Evolutionary conservation across 805 yeast species (phyloP), one percentile per base, ranked within the genome.

Genomic region (Candida xyloterini): DNA sequence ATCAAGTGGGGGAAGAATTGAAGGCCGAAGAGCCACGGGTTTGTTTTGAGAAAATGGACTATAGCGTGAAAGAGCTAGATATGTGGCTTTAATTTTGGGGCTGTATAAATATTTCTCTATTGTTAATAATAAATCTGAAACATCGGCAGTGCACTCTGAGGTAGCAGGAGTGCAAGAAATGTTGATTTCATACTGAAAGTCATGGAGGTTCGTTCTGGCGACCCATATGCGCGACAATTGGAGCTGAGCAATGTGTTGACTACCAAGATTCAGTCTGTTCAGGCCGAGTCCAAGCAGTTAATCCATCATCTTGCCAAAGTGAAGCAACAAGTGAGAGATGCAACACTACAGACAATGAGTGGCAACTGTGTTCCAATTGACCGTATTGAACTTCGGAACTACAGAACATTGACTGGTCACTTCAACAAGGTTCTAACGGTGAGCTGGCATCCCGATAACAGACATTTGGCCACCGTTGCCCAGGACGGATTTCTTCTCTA

Each of bases 401-500:
- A 57, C 40, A 52, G 49, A n/a, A 57, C 73, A 1, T 59, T 78
- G 28, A 65, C 58, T 38, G 88, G 88, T 1, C 96, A 90, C 57
- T 76, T 75, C 48, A 83, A 79, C 55, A 88, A 89, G 55, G 74
- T 89, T 15, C 72, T 81, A 7, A 77, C 79, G 42, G 66, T 84
- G 42, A 68, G 77, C 37, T 85, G 96, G 95, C 73, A 79, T 38
- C 57, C 67, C 1, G 83, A 84, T 55, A 81, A 81, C n/a, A 60
- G 63, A 31, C 71, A 70, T 31, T 55, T 89, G 2, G 60, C 88
- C 7, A 76, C 88, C 35, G 88, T 87, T 0, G 81, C 91, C 18
- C 95, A 86, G 57, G 97, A 90, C 61, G 96, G 95, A 2, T 84
- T 78, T 55, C 68, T 88, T 68, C 68, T 90, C 27, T 61, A 86